These are phyloP conservation scores for Flammula alnicola DNA, from an alignment of 1,284 basidiomycete species.

Conservation along the genomic window DNA sequence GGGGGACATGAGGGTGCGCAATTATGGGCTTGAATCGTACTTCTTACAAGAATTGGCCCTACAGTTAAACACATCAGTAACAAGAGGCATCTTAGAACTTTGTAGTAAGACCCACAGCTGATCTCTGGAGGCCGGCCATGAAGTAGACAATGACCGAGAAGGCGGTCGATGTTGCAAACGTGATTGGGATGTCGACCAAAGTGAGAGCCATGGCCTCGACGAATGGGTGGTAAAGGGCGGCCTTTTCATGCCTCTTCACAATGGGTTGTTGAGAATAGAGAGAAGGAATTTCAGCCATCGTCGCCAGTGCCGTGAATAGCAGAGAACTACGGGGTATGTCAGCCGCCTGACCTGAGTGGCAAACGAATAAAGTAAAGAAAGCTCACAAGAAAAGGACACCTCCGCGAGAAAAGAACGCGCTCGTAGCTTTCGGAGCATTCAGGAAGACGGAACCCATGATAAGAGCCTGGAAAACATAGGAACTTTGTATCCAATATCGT, in stretches of 20 bases:
- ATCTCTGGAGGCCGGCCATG: conserved; percentile 57
- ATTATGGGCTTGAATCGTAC: not conserved
- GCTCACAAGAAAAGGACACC: conserved; percentile 62
- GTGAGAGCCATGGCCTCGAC: conserved; percentile 71
- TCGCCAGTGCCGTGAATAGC: conserved; percentile 56
- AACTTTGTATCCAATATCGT: conserved; percentile 24
- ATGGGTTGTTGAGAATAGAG: conserved; percentile 78
- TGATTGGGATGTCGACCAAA: conserved; percentile 73
- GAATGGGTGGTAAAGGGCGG: conserved; percentile 70
- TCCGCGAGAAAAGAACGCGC: conserved; percentile 73
- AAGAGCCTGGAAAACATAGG: conserved; percentile 55
- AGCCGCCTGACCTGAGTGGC: not conserved
- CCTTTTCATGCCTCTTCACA: conserved; percentile 60
- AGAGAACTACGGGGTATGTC: conserved; percentile 45
- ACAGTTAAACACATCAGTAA: not conserved
- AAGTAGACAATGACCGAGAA: conserved; percentile 70
- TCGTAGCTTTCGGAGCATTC: conserved; percentile 55
- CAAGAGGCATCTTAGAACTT: not conserved
- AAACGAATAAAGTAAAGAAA: not conserved
- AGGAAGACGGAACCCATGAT: conserved; percentile 74
- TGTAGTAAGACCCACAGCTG: conserved; percentile 1
- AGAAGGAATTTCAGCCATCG: conserved; percentile 77
- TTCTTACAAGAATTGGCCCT: conserved; percentile 62
- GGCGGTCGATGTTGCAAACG: conserved; percentile 51
- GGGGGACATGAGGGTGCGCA: not conserved